A percentile compares a stretch with the other conserved stretches of the same genome.
Evolutionary conservation across 805 yeast genomes (phyloP).

Genomic region (Nakazawaea laoshanensis): DNA sequence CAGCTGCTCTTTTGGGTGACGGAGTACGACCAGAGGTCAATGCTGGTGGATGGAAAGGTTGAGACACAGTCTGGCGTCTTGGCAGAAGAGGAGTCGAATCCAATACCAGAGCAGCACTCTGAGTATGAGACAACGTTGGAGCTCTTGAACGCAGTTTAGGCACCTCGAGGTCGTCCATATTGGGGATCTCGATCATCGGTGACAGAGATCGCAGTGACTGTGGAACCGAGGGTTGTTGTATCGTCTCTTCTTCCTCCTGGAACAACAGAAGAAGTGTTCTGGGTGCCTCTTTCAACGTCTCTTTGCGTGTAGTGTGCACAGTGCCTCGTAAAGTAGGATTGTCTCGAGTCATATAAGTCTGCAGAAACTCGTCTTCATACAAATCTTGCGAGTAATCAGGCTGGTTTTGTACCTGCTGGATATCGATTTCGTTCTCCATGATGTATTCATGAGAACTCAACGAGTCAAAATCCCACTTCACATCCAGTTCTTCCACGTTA

Average conservation of each 20-base stretch:
- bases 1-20: slow-evolving; percentile 32
- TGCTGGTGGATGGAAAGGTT: slow-evolving; percentile 16
- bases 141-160: slow-evolving; percentile 26
- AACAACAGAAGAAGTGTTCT: slow-evolving; percentile 64
- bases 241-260: slow-evolving; percentile 39
- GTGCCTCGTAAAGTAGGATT: no score
- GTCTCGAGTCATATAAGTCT: slow-evolving; percentile 11
- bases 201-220: slow-evolving; percentile 31
- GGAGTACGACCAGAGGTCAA: slow-evolving; percentile 28
- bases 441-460: slow-evolving; percentile 67
- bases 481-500: slow-evolving; percentile 27
- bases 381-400: slow-evolving; percentile 11
- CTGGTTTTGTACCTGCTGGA: slow-evolving; percentile 11
- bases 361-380: slow-evolving; percentile 10
- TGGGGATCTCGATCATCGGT: slow-evolving; percentile 60
- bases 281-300: slow-evolving; percentile 45
- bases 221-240: slow-evolving; percentile 14
- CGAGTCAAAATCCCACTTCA: slow-evolving; percentile 89
- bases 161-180: slow-evolving; percentile 36
- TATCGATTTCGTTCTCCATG: slow-evolving; percentile 57
- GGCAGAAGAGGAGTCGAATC: slow-evolving; percentile 20
- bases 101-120: slow-evolving; percentile 30
- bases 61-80: slow-evolving; percentile 28
- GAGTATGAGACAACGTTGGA: slow-evolving; percentile 32
- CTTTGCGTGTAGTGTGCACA: slow-evolving; percentile 1